These are phyloP conservation scores for Tetrahymena malaccensis DNA, from an alignment of 73 alveolate species.

Conservation along the genomic window DNA sequence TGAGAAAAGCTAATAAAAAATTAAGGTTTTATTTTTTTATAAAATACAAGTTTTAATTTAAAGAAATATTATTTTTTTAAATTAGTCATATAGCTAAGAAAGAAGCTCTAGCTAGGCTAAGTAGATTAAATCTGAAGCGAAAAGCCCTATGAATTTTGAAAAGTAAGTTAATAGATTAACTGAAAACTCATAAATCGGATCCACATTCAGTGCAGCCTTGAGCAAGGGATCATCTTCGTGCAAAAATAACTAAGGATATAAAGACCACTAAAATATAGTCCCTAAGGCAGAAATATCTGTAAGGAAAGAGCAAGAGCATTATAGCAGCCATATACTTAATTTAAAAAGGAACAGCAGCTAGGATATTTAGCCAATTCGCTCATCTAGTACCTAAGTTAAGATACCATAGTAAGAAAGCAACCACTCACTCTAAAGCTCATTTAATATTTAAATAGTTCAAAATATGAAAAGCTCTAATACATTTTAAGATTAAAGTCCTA, in stretches of 20 bases:
- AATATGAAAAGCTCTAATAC: neutral
- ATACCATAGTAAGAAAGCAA: neutral
- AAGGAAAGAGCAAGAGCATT: neutral
- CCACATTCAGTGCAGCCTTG: neutral
- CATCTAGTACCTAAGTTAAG: neutral
- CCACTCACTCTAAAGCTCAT: neutral
- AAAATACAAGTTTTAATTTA: neutral
- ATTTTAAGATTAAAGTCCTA: neutral
- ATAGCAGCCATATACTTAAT: neutral
- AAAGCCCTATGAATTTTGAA: neutral
- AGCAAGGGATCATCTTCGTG: neutral
- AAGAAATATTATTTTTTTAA: neutral
- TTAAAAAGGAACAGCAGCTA: neutral
- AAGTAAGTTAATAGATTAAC: neutral
- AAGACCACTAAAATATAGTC: neutral
- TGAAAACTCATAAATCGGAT: neutral
- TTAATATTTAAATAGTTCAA: neutral
- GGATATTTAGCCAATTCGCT: neutral
- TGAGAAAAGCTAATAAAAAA: neutral
- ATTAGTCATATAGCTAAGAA: neutral
- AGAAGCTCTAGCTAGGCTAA: neutral
- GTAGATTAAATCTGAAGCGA: neutral
- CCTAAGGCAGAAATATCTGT: neutral
- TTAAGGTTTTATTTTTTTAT: neutral
- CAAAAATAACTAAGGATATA: neutral